Evolutionary conservation across 768 basidiomycete genomes (phyloP), one percentile per base, ranked within the genome.

Genomic region (Phanerodontia chrysosporium): DNA sequence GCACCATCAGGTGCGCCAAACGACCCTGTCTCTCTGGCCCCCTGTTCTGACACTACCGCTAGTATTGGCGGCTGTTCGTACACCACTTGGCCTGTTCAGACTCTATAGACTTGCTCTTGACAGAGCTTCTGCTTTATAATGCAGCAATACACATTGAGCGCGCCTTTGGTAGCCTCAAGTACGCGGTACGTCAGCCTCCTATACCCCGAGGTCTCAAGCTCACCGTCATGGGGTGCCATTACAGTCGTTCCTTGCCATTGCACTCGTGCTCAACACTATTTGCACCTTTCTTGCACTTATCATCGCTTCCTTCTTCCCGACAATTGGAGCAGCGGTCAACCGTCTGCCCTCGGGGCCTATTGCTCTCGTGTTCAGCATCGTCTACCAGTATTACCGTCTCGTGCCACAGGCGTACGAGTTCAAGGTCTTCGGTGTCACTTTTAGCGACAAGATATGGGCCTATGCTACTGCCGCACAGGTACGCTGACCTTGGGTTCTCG

Each of bases 161-260:
- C 55, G 83, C 85, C 44, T 97, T 93, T 67, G 95, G 95, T 12
- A 86, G 86, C 56, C 72, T 89, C 58, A 97, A 97, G 72, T 97
- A 83, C 73, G 92, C 91, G 29, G 92, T 94, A 63, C 72, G 85
- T 71, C 14, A 29, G 63, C 24, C 42, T 16, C 49, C 18, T 18
- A 21, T 18, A 24, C 51, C 28, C 44, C 29, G 30, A 27, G 30
- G 51, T 32, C 29, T 3, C 14, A 7, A n/a, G 52, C n/a, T 24
- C 18, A 54, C 46, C 44, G 28, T n/a, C 53, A 13, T n/a, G 21
- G 48, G 14, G 36, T 42, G 39, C 18, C 65, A n/a, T n/a, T n/a
- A n/a, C n/a, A 95, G 92, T 93, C 92, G 2, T 95, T 90, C 68
- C 73, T 81, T n/a, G 71, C 89, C 28, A 80, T 92, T 27, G 85